These are phyloP conservation scores for Stagonosporopsis rhizophila DNA, from an alignment of 2,329 filamentous ascomycete species.

Conservation along the genomic window DNA sequence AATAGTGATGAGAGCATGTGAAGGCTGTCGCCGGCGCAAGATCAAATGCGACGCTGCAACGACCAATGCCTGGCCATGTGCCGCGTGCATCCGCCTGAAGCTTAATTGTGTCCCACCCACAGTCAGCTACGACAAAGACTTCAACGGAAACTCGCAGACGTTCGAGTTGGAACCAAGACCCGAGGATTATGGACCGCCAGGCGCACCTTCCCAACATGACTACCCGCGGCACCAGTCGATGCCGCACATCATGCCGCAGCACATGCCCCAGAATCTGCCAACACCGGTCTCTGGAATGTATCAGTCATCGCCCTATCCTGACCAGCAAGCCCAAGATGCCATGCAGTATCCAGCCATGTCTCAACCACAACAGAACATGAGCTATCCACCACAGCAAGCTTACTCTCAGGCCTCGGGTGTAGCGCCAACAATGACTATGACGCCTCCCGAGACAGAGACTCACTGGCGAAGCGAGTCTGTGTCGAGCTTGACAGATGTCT, in stretches of 20 bases:
- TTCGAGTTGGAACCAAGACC: slow-evolving; percentile 51
- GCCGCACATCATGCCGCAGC: slow-evolving; percentile 37
- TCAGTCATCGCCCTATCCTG: slow-evolving; percentile 45
- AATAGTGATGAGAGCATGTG: slow-evolving; percentile 93
- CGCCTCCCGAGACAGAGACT: slow-evolving; percentile 59
- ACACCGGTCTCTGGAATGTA: slow-evolving; percentile 46
- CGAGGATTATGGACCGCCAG: slow-evolving; percentile 49
- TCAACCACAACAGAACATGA: slow-evolving; percentile 45
- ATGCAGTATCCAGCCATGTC: slow-evolving; percentile 49
- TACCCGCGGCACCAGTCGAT: slow-evolving; percentile 47
- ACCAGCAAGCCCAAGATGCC: slow-evolving; percentile 43
- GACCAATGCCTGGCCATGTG: slow-evolving; percentile 97
- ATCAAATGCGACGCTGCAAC: slow-evolving; percentile 98
- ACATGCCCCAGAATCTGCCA: slow-evolving; percentile 39
- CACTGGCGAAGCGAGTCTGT: slow-evolving; percentile 52
- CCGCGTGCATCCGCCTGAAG: slow-evolving; percentile 89
- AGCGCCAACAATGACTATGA: slow-evolving; percentile 40
- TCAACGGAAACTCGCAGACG: slow-evolving; percentile 48
- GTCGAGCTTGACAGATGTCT: slow-evolving; percentile 76
- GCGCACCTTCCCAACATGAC: slow-evolving; percentile 50
- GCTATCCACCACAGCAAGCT: slow-evolving; percentile 42
- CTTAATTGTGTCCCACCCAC: slow-evolving; percentile 91
- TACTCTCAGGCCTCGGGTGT: slow-evolving; percentile 41
- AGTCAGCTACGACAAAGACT: slow-evolving; percentile 73
- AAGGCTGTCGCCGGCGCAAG: slow-evolving; percentile 92